Evolutionary conservation across 176 grass and related monocot genomes (phyloP).

Genomic region (Oryza glaberrima): DNA sequence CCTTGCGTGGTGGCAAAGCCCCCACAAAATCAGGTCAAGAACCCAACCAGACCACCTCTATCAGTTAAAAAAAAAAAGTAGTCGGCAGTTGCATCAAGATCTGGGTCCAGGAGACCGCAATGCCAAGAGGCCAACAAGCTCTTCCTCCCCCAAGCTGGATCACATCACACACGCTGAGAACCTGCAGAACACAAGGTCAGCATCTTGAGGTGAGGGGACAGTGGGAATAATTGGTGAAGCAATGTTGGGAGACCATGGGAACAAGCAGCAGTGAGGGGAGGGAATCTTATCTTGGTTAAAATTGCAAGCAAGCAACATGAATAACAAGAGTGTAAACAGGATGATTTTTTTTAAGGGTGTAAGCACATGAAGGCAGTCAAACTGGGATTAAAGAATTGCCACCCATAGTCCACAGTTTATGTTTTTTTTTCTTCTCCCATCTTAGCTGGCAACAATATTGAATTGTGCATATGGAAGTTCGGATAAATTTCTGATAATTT

Average conservation of each 20-base stretch:
- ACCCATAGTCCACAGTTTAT: conserved; percentile 35
- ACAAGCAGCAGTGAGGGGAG: conserved; percentile 64
- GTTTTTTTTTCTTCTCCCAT: neutral
- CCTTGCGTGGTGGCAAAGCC: conserved; percentile 47
- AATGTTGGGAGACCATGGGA: conserved; percentile 85
- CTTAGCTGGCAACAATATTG: conserved; percentile 15
- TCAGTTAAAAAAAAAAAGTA: conserved; percentile 61
- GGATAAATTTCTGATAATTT: neutral
- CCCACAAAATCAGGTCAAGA: conserved; percentile 54
- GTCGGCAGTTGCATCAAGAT: conserved; percentile 51
- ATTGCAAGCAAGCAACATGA: conserved; percentile 54
- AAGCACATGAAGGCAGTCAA: conserved; percentile 59
- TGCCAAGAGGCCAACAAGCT: conserved; percentile 48
- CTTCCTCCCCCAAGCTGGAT: conserved; percentile 48
- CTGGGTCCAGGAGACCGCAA: conserved; percentile 51
- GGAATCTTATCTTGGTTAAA: conserved; percentile 68
- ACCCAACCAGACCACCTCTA: conserved; percentile 43
- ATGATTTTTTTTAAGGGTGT: conserved; percentile 28
- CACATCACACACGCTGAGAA: conserved; percentile 32
- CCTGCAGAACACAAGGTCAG: conserved; percentile 75
- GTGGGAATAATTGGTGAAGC: conserved; percentile 64
- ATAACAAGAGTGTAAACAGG: conserved; percentile 37
- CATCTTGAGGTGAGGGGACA: conserved; percentile 76
- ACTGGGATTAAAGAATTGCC: conserved; percentile 51
- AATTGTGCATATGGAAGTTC: conserved; percentile 34